Percentiles rank a stretch among this genome's conserved stretches.
Conservation (phyloP, 192 early-diverging fungal genomes). For the Globomyces pollinis-pini region DNA sequence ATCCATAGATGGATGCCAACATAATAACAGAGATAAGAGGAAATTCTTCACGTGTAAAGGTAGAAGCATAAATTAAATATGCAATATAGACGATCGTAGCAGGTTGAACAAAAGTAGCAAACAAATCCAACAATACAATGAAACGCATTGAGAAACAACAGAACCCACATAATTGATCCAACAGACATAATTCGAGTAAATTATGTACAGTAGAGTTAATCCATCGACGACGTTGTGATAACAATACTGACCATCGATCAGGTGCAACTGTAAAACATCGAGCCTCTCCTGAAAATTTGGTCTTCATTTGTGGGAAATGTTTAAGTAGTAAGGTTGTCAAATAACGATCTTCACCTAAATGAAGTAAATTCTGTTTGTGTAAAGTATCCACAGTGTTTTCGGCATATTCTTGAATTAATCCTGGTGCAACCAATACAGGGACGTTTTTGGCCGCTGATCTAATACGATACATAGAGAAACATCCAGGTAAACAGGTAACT, state of each 20-base stretch:
- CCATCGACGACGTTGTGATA: slow-evolving; percentile 99
- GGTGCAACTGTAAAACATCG: slow-evolving; percentile 91
- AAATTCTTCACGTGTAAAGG: slow-evolving; percentile 36
- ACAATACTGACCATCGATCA: slow-evolving; percentile 82
- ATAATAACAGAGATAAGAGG: slow-evolving; percentile 84
- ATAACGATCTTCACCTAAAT: slow-evolving; percentile 98
- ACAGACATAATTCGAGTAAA: slow-evolving; percentile 83
- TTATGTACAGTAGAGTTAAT: slow-evolving; percentile 99
- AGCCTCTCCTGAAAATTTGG: slow-evolving; percentile 87
- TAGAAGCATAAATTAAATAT: slow-evolving; percentile 54
- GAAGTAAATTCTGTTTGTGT: slow-evolving; percentile 97
- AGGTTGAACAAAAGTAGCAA: slow-evolving; percentile 88
- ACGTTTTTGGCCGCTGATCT: slow-evolving; percentile 82
- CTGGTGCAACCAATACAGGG: slow-evolving; percentile 82
- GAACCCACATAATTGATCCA: slow-evolving; percentile 96
- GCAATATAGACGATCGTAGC: slow-evolving; percentile 83
- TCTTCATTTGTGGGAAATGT: slow-evolving; percentile 95
- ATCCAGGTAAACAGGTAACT: slow-evolving; percentile 98
- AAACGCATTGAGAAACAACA: slow-evolving; percentile 99
- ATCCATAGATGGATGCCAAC: slow-evolving; percentile 84
- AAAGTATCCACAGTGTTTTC: slow-evolving; percentile 92
- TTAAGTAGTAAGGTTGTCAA: slow-evolving; percentile 76
- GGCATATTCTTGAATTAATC: slow-evolving; percentile 87
- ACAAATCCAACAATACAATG: slow-evolving; percentile 91
- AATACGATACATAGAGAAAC: slow-evolving; percentile 98